Percentiles rank a stretch among this genome's conserved stretches.
These are phyloP conservation scores for Plectranthus barbatus DNA, from an alignment of 257 asterid species.

Conservation along the genomic window DNA sequence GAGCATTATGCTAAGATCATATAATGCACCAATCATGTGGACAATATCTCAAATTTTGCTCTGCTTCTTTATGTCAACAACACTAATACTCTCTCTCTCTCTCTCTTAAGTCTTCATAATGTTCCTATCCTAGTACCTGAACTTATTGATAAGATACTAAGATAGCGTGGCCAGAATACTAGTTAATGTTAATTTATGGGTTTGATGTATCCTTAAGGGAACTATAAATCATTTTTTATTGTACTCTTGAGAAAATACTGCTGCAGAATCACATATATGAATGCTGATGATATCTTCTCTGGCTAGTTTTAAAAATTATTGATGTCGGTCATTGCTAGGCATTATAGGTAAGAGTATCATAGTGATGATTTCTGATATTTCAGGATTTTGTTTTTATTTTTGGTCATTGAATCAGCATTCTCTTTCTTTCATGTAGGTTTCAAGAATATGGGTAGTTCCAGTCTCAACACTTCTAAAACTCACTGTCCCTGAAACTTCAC, in stretches of 20 bases:
- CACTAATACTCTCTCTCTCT: not conserved
- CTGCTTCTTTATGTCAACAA: not conserved
- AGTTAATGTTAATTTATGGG: not conserved
- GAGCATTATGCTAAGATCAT: not conserved
- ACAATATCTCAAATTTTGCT: not conserved
- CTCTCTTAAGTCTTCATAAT: not conserved
- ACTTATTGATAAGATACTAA: not conserved
- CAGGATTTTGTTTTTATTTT: not conserved
- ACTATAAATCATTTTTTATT: not conserved
- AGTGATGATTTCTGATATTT: not conserved
- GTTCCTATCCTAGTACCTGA: not conserved
- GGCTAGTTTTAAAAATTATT: not conserved
- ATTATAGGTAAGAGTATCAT: not conserved
- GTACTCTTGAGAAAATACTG: not conserved
- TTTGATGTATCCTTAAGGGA: not conserved
- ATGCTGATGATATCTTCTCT: not conserved
- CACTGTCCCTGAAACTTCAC: slow-evolving; percentile 74
- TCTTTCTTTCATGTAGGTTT: slow-evolving; percentile 42
- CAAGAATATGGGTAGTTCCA: slow-evolving; percentile 71
- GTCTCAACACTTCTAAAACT: slow-evolving; percentile 69
- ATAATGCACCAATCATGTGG: not conserved
- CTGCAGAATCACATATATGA: not conserved
- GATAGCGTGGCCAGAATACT: not conserved
- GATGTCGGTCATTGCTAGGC: not conserved
- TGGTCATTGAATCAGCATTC: slow-evolving; percentile 2